Evolutionary conservation across 768 basidiomycete genomes (phyloP).

Genomic region (Coprinellus aureogranulatus): DNA sequence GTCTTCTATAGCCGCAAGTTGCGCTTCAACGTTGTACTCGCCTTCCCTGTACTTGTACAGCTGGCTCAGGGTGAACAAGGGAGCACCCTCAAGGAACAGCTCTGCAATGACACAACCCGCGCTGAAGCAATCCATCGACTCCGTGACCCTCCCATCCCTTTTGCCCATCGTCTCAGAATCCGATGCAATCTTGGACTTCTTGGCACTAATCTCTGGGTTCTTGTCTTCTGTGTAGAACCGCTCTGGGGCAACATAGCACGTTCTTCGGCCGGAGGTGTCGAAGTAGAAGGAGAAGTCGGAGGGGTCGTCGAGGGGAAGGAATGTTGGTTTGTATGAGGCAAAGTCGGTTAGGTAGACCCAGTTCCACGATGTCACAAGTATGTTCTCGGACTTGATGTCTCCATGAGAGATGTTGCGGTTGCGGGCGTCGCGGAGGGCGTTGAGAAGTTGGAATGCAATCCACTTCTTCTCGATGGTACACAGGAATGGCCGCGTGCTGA

Average conservation of each 20-base stretch:
- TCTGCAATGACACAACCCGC: slow-evolving; percentile 94
- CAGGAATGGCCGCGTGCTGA: slow-evolving; percentile 92
- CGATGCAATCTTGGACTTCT: slow-evolving; percentile 54
- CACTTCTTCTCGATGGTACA: slow-evolving; percentile 93
- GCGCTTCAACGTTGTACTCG: slow-evolving; percentile 70
- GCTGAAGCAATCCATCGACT: slow-evolving; percentile 97
- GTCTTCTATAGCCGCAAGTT: slow-evolving; percentile 76
- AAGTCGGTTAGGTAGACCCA: slow-evolving; percentile 96
- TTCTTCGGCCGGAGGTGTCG: slow-evolving; percentile 89
- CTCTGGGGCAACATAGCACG: slow-evolving; percentile 96
- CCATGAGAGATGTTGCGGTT: slow-evolving; percentile 91
- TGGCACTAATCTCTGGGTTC: slow-evolving; percentile 68
- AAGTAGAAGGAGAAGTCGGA: slow-evolving; percentile 98
- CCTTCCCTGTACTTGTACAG: slow-evolving; percentile 92
- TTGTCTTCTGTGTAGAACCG: slow-evolving; percentile 79
- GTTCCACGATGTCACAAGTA: slow-evolving; percentile 94
- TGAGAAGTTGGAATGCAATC: slow-evolving; percentile 92
- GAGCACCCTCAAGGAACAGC: slow-evolving; percentile 91
- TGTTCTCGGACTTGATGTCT: slow-evolving; percentile 96
- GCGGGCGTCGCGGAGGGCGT: slow-evolving; percentile 78
- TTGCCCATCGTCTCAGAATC: slow-evolving; percentile 56
- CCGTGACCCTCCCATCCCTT: slow-evolving; percentile 80
- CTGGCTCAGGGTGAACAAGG: slow-evolving; percentile 90
- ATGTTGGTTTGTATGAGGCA: slow-evolving; percentile 92
- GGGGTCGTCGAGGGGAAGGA: slow-evolving; percentile 92